A percentile compares a stretch with the other conserved stretches of the same genome.
These are phyloP conservation scores for Tranzscheliella williamsii DNA, from an alignment of 1,284 basidiomycete species.

Conservation along the genomic window DNA sequence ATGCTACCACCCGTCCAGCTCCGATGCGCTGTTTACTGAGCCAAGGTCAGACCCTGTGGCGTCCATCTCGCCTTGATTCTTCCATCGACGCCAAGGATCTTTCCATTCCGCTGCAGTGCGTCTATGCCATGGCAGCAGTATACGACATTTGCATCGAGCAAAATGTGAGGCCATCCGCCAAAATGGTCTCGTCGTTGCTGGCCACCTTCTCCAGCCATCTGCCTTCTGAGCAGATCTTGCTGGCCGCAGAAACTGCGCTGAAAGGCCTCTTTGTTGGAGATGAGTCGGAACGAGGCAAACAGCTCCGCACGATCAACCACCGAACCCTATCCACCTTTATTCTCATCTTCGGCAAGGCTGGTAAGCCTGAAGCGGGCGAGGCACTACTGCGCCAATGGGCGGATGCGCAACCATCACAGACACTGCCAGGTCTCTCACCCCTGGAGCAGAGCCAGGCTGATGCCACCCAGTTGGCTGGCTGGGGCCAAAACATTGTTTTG, in stretches of 20 bases:
- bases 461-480: slow-evolving; percentile 6
- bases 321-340: slow-evolving; percentile 15
- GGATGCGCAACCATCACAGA: not conserved
- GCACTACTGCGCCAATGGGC: slow-evolving; percentile 13
- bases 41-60: slow-evolving; percentile 8
- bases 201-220: slow-evolving; percentile 7
- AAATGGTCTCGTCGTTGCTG: slow-evolving; percentile 23
- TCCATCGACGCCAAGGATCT: slow-evolving; percentile 16
- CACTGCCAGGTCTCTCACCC: not conserved
- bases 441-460: not conserved
- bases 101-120: slow-evolving; percentile 22
- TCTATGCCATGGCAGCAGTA: slow-evolving; percentile 31
- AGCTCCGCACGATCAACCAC: slow-evolving; percentile 7
- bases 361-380: slow-evolving; percentile 12
- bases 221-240: slow-evolving; percentile 2
- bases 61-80: slow-evolving; percentile 10
- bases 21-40: not conserved
- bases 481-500: slow-evolving; percentile 14
- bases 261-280: slow-evolving; percentile 1
- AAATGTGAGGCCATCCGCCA: slow-evolving; percentile 3
- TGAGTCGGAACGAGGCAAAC: not conserved
- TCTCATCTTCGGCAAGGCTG: slow-evolving; percentile 4
- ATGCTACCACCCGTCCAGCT: slow-evolving; percentile 8
- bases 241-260: slow-evolving; percentile 5
- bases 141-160: slow-evolving; percentile 17